Evolutionary conservation across 2,329 filamentous ascomycete genomes (phyloP).

Genomic region (Calonectria multiphialidica): DNA sequence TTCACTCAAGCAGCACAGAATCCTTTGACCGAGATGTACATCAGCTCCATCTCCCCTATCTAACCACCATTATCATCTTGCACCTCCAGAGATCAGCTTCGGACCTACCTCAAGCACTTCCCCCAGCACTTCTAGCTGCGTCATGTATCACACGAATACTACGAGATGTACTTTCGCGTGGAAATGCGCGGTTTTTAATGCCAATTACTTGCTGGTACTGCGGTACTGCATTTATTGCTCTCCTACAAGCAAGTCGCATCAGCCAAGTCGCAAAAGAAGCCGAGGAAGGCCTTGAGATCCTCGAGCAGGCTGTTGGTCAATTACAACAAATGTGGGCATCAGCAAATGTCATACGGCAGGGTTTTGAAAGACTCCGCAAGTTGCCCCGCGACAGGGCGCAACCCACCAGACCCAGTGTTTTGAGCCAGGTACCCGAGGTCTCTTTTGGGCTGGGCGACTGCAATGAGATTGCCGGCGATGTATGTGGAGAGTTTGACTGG

Average conservation of each 20-base stretch:
- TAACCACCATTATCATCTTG: slow-evolving; percentile 55
- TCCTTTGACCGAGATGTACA: slow-evolving; percentile 55
- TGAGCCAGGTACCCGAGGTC: not conserved
- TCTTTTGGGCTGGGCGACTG: not conserved
- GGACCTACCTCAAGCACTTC: slow-evolving; percentile 46
- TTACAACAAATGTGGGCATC: slow-evolving; percentile 41
- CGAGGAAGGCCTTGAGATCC: slow-evolving; percentile 31
- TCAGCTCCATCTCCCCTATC: slow-evolving; percentile 56
- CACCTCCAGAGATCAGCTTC: slow-evolving; percentile 51
- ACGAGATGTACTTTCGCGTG: slow-evolving; percentile 52
- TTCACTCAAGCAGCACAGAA: slow-evolving; percentile 33
- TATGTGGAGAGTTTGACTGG: slow-evolving; percentile 30
- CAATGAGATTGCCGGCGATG: not conserved
- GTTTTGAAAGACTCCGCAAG: slow-evolving; percentile 33
- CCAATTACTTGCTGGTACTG: slow-evolving; percentile 58
- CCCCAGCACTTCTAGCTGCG: slow-evolving; percentile 32
- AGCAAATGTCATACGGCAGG: slow-evolving; percentile 35
- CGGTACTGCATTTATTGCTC: slow-evolving; percentile 55
- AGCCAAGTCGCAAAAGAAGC: slow-evolving; percentile 34
- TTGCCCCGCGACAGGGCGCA: slow-evolving; percentile 10
- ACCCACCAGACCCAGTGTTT: slow-evolving; percentile 1
- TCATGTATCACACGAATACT: slow-evolving; percentile 41
- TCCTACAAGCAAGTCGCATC: slow-evolving; percentile 50
- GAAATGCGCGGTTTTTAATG: slow-evolving; percentile 54
- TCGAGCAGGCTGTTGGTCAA: slow-evolving; percentile 33